These are phyloP conservation scores for Citrus trifoliata DNA, from an alignment of 345 rosid species.

Conservation along the genomic window DNA sequence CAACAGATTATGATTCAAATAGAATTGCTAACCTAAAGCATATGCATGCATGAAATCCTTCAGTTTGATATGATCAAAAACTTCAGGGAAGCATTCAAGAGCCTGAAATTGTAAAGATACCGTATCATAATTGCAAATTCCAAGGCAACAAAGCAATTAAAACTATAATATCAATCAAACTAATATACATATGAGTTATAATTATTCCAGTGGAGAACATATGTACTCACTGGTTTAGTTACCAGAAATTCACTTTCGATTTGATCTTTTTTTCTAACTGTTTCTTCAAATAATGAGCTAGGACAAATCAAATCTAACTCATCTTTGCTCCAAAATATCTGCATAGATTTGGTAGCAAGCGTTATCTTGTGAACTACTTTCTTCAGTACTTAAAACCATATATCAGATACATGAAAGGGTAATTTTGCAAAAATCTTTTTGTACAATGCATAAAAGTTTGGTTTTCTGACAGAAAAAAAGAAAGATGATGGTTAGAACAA, in stretches of 20 bases:
- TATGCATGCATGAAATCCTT: conserved; percentile 69
- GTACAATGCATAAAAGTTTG: neutral
- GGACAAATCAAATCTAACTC: conserved; percentile 66
- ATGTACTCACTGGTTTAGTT: conserved; percentile 43
- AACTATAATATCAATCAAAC: neutral
- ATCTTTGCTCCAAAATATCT: conserved; percentile 75
- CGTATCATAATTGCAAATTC: conserved; percentile 11
- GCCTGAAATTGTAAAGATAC: conserved; percentile 35
- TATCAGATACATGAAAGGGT: neutral
- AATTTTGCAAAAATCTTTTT: neutral
- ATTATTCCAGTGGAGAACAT: neutral
- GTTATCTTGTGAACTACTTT: neutral
- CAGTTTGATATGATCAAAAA: conserved; percentile 30
- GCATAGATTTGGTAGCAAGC: conserved; percentile 7
- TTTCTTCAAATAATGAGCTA: conserved; percentile 68
- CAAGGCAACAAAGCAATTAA: neutral
- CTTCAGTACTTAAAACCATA: neutral
- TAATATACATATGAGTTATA: neutral
- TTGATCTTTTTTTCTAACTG: conserved; percentile 50
- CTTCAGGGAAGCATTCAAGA: conserved; percentile 31
- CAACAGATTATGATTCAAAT: conserved; percentile 7
- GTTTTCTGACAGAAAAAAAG: neutral
- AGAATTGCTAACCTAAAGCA: conserved; percentile 58
- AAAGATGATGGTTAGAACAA: neutral
- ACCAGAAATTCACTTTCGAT: conserved; percentile 50